These are phyloP conservation scores for Alternaria arbusti DNA, from an alignment of 2,329 filamentous ascomycete species.

Conservation along the genomic window DNA sequence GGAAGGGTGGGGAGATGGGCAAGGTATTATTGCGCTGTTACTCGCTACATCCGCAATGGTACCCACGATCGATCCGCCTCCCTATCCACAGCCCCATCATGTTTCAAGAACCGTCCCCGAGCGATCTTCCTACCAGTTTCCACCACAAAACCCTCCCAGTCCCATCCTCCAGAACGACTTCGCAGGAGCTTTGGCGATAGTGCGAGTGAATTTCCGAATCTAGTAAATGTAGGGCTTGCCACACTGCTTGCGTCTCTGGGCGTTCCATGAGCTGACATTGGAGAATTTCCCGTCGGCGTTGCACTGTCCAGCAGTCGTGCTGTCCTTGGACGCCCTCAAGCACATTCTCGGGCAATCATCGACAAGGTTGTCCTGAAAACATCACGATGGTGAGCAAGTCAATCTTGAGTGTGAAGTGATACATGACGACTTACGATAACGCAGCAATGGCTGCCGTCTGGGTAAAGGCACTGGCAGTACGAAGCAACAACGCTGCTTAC, in stretches of 20 bases:
- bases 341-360: conserved; percentile 1
- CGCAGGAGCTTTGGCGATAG: background rate
- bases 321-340: background rate
- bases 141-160: conserved; percentile 14
- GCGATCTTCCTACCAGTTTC: conserved; percentile 6
- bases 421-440: conserved; percentile 6
- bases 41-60: background rate
- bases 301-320: background rate
- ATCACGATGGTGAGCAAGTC: background rate
- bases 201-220: background rate
- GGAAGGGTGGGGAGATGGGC: background rate
- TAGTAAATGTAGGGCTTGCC: background rate
- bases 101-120: conserved; percentile 19
- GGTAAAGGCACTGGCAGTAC: conserved; percentile 6
- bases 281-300: conserved; percentile 1
- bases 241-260: background rate
- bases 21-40: background rate
- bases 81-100: conserved; percentile 17
- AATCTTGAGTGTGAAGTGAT: background rate
- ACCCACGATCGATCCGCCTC: conserved; percentile 2
- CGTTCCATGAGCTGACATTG: background rate
- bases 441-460: conserved; percentile 4
- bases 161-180: conserved; percentile 15
- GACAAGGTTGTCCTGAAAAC: background rate
- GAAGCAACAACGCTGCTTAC: conserved; percentile 7